These are phyloP conservation scores for Gossypium longicalyx DNA, from an alignment of 345 rosid species.

Conservation along the genomic window DNA sequence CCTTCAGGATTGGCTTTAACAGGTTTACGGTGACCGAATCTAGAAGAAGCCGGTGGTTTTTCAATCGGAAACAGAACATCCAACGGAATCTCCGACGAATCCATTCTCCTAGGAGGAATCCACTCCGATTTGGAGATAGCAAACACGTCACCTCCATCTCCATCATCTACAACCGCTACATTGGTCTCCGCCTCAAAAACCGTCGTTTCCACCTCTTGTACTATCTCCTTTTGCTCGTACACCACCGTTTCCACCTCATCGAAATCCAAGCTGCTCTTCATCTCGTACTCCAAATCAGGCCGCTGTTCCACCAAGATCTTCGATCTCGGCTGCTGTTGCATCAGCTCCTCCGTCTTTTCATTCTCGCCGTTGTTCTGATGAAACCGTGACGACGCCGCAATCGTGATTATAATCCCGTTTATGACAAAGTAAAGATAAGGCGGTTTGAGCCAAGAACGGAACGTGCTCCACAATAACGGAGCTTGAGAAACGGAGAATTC, in stretches of 20 bases:
- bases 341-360: not conserved
- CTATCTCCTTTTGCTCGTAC: conserved; percentile 1
- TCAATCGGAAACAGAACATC: not conserved
- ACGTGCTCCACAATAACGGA: conserved; percentile 16
- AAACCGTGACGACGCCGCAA: conserved; percentile 12
- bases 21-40: conserved; percentile 45
- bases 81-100: conserved; percentile 5
- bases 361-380: not conserved
- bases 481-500: conserved; percentile 17
- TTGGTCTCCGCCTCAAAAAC: conserved; percentile 12
- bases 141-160: conserved; percentile 6
- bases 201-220: not conserved
- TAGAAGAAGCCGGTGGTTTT: conserved; percentile 35
- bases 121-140: conserved; percentile 1
- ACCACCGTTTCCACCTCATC: not conserved
- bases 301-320: conserved; percentile 11
- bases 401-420: conserved; percentile 18
- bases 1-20: conserved; percentile 23
- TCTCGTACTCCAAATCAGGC: not conserved
- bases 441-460: conserved; percentile 18
- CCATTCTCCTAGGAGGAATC: conserved; percentile 16
- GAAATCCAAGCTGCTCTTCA: not conserved
- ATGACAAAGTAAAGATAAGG: conserved; percentile 18
- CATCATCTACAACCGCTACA: conserved; percentile 8
- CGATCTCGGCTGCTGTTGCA: not conserved